phyloP scores from a whole-genome alignment of 1,139 yeast species.

The Eremothecium gossypii region DNA sequence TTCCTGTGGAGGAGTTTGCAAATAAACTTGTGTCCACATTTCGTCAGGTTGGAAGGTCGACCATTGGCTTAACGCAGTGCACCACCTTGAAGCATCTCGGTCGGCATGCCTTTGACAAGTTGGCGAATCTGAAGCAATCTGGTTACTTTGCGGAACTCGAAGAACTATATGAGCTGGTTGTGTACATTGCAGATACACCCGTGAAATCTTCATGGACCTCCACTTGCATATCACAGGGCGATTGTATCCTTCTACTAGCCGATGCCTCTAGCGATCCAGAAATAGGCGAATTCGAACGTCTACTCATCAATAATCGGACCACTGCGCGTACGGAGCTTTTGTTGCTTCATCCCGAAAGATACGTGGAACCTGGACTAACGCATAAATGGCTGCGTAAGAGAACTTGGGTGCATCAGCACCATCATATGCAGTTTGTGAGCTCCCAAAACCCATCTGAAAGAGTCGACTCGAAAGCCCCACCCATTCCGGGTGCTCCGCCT shows the following conservation, averaged over 20 bases:
- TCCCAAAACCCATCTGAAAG: slow-evolving; percentile 6
- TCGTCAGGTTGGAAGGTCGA: slow-evolving; percentile 61
- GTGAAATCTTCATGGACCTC: slow-evolving; percentile 83
- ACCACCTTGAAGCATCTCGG: slow-evolving; percentile 76
- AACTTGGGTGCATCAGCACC: slow-evolving; percentile 88
- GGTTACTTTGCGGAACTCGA: slow-evolving; percentile 89
- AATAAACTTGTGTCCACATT: slow-evolving; percentile 60
- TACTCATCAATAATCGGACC: slow-evolving; percentile 65
- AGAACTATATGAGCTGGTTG: slow-evolving; percentile 76
- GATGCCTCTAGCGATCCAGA: slow-evolving; percentile 61
- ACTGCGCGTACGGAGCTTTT: slow-evolving; percentile 86
- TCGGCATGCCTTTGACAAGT: slow-evolving; percentile 83
- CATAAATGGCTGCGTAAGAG: slow-evolving; percentile 76
- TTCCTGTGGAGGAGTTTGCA: slow-evolving; percentile 84
- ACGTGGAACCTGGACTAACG: slow-evolving; percentile 78
- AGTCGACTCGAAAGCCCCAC: slow-evolving; percentile 9
- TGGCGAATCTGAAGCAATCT: slow-evolving; percentile 74
- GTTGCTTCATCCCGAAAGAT: slow-evolving; percentile 72
- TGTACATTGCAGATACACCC: slow-evolving; percentile 81
- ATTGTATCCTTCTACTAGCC: slow-evolving; percentile 67
- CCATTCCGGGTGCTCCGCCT: slow-evolving; percentile 12
- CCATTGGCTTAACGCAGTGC: slow-evolving; percentile 73
- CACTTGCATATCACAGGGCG: slow-evolving; percentile 91
- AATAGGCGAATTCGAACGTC: slow-evolving; percentile 77
- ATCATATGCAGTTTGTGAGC: slow-evolving; percentile 56